A percentile compares a stretch with the other conserved stretches of the same genome.
These are phyloP conservation scores for maize (Zea mays) DNA, from an alignment of 176 grass and related monocot species.

Conservation along the genomic window DNA sequence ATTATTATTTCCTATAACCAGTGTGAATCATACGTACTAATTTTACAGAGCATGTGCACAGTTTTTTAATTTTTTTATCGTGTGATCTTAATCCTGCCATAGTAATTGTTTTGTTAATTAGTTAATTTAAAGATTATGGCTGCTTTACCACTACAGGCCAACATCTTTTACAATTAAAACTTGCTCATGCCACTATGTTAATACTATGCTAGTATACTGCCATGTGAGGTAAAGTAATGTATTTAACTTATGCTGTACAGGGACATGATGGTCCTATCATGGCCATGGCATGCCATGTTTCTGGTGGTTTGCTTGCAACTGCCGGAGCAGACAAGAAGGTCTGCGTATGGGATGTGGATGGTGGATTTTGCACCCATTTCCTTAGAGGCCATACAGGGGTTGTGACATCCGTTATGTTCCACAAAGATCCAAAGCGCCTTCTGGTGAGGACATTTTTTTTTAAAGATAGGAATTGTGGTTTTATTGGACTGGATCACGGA, in stretches of 20 bases:
- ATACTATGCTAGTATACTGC: not conserved
- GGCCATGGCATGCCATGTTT: conserved; percentile 94
- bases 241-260: conserved; percentile 48
- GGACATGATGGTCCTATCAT: conserved; percentile 93
- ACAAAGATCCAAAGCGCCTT: conserved; percentile 75
- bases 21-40: not conserved
- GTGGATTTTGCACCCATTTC: conserved; percentile 98
- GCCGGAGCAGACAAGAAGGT: conserved; percentile 91
- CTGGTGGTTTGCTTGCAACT: conserved; percentile 90
- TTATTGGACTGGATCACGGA: too few species aligned
- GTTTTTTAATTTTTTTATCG: too few species aligned
- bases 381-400: conserved; percentile 84
- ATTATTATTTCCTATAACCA: not conserved
- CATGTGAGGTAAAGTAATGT: conserved; percentile 4
- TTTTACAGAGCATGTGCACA: not conserved
- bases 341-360: conserved; percentile 89
- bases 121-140: not conserved
- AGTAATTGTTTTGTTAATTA: not conserved
- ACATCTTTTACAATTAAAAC: conserved; percentile 8
- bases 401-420: conserved; percentile 82
- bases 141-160: conserved; percentile 3
- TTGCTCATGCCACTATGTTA: not conserved
- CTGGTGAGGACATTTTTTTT: conserved; percentile 55
- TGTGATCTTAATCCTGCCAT: not conserved
- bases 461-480: conserved; percentile 19